Base-by-base conservation (phyloP, 257 asterid genomes). In the Anisodus tanguticus region DNA sequence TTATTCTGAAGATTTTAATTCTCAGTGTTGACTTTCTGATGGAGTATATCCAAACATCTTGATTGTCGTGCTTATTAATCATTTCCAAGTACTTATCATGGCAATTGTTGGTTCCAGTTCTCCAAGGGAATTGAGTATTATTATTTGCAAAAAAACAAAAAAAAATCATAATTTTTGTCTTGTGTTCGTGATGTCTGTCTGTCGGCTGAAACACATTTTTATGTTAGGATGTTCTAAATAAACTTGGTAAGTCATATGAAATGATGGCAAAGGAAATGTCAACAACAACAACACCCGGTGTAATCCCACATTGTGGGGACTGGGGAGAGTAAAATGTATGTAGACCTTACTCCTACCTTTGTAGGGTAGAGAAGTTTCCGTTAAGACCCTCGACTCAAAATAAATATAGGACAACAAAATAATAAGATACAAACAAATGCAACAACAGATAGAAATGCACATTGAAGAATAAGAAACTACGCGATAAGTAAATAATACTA, bases 81-180 rank as follows among this genome's bases (percentile, higher is more conserved):
- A 22, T 74, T 72, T 74, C 49, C 43, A 49, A 22, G 81, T 74
- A 51, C 80, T 74, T 49, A 22, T 74, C 4, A 41, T 22, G 43
- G 60, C 60, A 74, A 47, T 49, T 74, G 19, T 49, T 22, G 53
- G 26, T 41, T 41, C 55, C 54, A 2, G 78, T 39, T 41, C 17
- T 74, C 22, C 13, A 22, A 49, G 62, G 43, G 62, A 74, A 74
- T 19, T 74, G 41, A 9, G 60, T 47, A 74, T 47, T 47, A 19
- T 74, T 74, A 74, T 13, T 13, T 67, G 49, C 76, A 67, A 37
- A 15, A 35, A 6, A 64, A 2, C 12, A 3, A 54, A 54, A 12
- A 66, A 31, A 11, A 66, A 5, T 3, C 9, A 35, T 37, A 67
- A 31, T 37, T 37, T 67, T 67, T 67, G 49, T 37, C 22, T 37